Evolutionary conservation across 805 yeast genomes (phyloP), one percentile per base, ranked within the genome.

Genomic region (Sugiyamaella boreocaroliniensis): DNA sequence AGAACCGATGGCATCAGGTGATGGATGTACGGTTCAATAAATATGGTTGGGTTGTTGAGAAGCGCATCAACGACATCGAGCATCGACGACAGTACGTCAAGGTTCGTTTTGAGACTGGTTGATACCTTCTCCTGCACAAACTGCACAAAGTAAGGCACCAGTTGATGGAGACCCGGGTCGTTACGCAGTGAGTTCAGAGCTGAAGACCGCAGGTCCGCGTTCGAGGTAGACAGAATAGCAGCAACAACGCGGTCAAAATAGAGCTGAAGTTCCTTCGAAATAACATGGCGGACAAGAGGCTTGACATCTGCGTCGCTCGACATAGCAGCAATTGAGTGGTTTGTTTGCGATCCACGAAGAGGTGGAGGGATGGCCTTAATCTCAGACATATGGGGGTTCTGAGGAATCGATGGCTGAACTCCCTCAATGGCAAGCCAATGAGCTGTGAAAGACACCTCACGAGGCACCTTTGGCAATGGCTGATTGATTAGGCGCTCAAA

Each of bases 381-480:
- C 60, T 90, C 97, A 48, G 81, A 76, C 14, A 57, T 50, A 48
- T 84, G 78, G 20, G 99, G 99, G 71, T 93, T 93, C 70, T 95
- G 99, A 1, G 97, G 95, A 51, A 93, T 92, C 32, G 93, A 84
- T 0, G 99, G 99, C 66, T 93, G 99, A 8, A 93, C 96, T 53
- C 99, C 99, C 69, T 93, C 99, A 50, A 93, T 87, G 0, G 99
- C 98, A 32, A 95, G 75, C 98, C 99, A 92, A 57, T 71, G 76
- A 5, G 97, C 95, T 0, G 98, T 89, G 68, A 87, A 90, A 0
- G 96, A 84, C 2, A 95, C 84, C 55, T 85, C 83, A 54, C 98
- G 78, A 4, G 99, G 99, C 2, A 95, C 96, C 62, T 85, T 88
- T 5, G 99, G 99, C 55, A 93, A 73, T 32, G 97, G 97, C 66